Conservation (phyloP, 192 early-diverging fungal genomes). For the Pecoramyces ruminantium region DNA sequence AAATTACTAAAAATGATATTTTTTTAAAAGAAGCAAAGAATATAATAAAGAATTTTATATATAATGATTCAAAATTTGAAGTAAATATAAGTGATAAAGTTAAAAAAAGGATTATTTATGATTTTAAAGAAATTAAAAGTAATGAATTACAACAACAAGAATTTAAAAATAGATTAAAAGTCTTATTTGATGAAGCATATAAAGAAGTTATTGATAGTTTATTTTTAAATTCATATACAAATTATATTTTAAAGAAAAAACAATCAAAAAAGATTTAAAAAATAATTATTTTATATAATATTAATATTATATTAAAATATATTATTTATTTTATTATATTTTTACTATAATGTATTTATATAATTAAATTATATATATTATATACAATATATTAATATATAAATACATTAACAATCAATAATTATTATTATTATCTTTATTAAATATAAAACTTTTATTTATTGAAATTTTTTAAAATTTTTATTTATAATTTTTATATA, state of each 20-base stretch:
- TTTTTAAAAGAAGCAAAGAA: background rate
- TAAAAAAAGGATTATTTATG: background rate
- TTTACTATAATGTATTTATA: too few relatives aligned
- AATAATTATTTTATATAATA: too few relatives aligned
- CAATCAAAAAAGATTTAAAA: too few relatives aligned
- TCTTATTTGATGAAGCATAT: background rate
- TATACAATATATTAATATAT: too few relatives aligned
- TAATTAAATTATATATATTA: too few relatives aligned
- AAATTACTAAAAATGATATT: background rate
- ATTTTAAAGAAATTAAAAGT: background rate
- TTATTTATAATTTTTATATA: too few relatives aligned
- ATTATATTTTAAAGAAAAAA: background rate
- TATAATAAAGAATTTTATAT: background rate
- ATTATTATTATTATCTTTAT: too few relatives aligned
- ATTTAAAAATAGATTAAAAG: background rate
- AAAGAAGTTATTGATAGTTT: background rate
- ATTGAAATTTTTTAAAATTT: too few relatives aligned
- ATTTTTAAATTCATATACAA: background rate
- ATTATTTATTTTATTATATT: too few relatives aligned
- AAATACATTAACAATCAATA: too few relatives aligned
- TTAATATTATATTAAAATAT: too few relatives aligned
- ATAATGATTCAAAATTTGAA: background rate
- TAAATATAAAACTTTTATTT: too few relatives aligned
- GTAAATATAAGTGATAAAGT: background rate
- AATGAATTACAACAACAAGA: background rate